Evolutionary conservation across 345 rosid genomes (phyloP).

Genomic region (Laguncularia racemosa): DNA sequence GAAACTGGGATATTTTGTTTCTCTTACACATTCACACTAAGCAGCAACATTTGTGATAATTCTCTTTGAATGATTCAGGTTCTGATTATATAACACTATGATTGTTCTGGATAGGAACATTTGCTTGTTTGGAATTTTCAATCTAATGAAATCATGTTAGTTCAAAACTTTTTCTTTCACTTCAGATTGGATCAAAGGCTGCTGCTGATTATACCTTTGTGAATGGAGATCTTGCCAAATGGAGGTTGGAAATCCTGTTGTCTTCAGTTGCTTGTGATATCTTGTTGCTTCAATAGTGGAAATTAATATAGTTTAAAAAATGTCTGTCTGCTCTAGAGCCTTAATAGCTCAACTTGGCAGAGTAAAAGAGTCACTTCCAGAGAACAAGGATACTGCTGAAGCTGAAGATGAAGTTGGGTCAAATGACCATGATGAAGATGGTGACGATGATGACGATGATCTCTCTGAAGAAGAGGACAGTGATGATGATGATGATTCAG

Average conservation of each 20-base stretch:
- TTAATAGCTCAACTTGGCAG: conserved; percentile 6
- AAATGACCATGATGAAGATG: background rate
- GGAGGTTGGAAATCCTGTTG: conserved; percentile 6
- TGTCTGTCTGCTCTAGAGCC: background rate
- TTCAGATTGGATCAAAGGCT: conserved; percentile 8
- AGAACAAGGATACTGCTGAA: conserved; percentile 4
- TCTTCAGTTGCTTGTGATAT: background rate
- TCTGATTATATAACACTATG: too few species aligned
- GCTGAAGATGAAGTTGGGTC: conserved; percentile 1
- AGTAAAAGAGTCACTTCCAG: background rate
- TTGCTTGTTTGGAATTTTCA: too few species aligned
- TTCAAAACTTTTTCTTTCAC: background rate
- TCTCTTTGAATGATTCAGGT: too few species aligned
- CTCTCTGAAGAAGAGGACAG: conserved; percentile 2
- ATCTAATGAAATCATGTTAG: too few species aligned
- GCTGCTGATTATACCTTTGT: background rate
- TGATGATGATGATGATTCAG: background rate
- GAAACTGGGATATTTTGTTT: too few species aligned
- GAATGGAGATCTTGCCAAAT: conserved; percentile 1
- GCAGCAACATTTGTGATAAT: too few species aligned
- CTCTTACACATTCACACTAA: too few species aligned
- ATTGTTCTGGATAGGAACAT: too few species aligned
- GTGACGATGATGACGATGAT: background rate
- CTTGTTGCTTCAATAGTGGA: background rate
- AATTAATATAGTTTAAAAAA: background rate